A percentile compares a stretch with the other conserved stretches of the same genome.
Conservation (phyloP, 179 eudicot genomes). For the Sideroxylon spinosum region DNA sequence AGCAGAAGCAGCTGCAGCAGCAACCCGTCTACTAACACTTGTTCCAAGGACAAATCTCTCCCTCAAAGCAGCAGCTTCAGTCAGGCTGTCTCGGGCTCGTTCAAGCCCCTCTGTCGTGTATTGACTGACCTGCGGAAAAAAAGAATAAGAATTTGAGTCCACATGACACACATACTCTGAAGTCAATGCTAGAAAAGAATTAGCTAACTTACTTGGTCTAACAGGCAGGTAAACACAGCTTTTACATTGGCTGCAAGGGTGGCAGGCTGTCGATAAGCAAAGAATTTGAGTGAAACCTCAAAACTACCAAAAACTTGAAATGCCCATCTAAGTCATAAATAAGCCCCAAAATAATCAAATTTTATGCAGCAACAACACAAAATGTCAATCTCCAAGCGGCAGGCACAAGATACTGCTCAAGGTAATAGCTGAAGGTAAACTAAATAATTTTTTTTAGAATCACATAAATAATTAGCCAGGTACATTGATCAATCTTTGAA, state of each 20-base stretch:
- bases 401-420: not conserved
- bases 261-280: constrained; percentile 57
- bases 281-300: constrained; percentile 2
- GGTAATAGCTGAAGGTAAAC: not conserved
- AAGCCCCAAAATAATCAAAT: not conserved
- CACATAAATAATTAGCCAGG: not conserved
- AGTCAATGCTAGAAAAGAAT: constrained; percentile 16
- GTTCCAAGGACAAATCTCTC: constrained; percentile 88
- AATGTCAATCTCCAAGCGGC: constrained; percentile 20
- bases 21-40: constrained; percentile 83
- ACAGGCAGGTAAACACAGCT: constrained; percentile 85
- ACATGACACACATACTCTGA: constrained; percentile 8
- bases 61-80: constrained; percentile 87
- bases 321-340: not conserved
- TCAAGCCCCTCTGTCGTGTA: constrained; percentile 92
- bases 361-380: not conserved
- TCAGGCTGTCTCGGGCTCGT: constrained; percentile 81
- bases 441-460: not conserved
- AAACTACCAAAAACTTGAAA: not conserved
- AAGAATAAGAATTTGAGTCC: not conserved
- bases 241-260: constrained; percentile 80
- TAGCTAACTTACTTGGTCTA: constrained; percentile 77
- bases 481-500: not conserved
- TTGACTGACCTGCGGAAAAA: constrained; percentile 58
- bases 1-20: constrained; percentile 99